phyloP scores from a whole-genome alignment of 2,329 filamentous ascomycete species.

The Conoideocrella luteorostrata region DNA sequence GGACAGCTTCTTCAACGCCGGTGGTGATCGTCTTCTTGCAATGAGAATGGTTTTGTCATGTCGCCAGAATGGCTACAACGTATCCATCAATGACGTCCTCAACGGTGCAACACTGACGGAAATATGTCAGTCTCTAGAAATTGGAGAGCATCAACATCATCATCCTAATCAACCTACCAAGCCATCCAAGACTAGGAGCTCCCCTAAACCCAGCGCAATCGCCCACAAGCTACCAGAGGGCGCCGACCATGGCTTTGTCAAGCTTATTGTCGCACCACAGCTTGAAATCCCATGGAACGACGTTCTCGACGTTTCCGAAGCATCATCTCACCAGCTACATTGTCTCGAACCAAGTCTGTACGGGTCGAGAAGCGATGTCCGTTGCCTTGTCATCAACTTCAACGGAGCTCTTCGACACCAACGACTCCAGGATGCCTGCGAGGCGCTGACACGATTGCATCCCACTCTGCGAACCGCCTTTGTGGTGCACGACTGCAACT shows the following conservation, averaged over 20 bases:
- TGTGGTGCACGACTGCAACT: slow-evolving; percentile 35
- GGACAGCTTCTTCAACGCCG: slow-evolving; percentile 39
- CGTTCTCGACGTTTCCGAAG: slow-evolving; percentile 42
- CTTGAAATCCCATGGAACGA: slow-evolving; percentile 34
- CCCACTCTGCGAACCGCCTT: slow-evolving; percentile 51
- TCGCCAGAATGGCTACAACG: slow-evolving; percentile 32
- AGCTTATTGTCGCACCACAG: slow-evolving; percentile 34
- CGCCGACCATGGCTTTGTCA: slow-evolving; percentile 29
- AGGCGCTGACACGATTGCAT: slow-evolving; percentile 36
- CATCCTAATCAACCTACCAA: neutral
- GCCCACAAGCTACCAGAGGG: slow-evolving; percentile 9
- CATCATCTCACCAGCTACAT: slow-evolving; percentile 40
- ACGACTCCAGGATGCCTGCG: slow-evolving; percentile 41
- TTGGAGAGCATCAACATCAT: slow-evolving; percentile 7
- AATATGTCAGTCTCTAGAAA: slow-evolving; percentile 31
- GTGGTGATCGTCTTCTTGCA: slow-evolving; percentile 40
- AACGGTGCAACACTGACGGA: slow-evolving; percentile 36
- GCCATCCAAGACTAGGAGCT: slow-evolving; percentile 1
- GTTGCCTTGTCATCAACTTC: slow-evolving; percentile 43
- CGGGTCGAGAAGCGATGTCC: slow-evolving; percentile 35
- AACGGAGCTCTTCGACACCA: slow-evolving; percentile 34
- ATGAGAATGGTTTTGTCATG: slow-evolving; percentile 38
- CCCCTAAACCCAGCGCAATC: slow-evolving; percentile 6
- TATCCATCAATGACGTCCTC: slow-evolving; percentile 38
- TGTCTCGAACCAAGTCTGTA: slow-evolving; percentile 43